A percentile compares a stretch with the other conserved stretches of the same genome.
Conservation (phyloP, 768 basidiomycete genomes). For the Pleurotus giganteus region DNA sequence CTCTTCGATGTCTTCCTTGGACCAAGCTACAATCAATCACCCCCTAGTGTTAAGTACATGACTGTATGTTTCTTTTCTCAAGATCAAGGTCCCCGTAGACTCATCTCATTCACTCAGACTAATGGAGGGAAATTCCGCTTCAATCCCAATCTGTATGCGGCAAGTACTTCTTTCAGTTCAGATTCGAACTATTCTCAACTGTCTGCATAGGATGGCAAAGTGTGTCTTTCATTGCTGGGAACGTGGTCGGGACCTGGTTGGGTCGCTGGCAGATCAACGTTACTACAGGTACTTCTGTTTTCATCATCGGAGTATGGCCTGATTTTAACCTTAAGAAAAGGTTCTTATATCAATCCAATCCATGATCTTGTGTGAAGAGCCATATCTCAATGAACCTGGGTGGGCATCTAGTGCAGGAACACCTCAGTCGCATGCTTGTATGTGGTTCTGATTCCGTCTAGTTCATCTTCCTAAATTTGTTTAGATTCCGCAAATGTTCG, state of each 20-base stretch:
- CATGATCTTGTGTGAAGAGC: constrained; percentile 94
- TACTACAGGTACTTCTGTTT: constrained; percentile 65
- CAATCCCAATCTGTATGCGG: constrained; percentile 94
- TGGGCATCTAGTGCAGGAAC: constrained; percentile 76
- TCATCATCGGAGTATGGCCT: not conserved
- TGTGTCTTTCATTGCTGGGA: constrained; percentile 86
- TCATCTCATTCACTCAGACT: constrained; percentile 45
- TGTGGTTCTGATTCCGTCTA: constrained; percentile 20
- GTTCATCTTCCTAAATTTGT: constrained; percentile 9
- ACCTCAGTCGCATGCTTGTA: constrained; percentile 75
- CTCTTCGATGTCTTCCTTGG: constrained; percentile 94
- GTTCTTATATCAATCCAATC: constrained; percentile 95
- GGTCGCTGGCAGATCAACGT: constrained; percentile 85
- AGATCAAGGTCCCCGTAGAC: not conserved
- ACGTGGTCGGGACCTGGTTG: constrained; percentile 95
- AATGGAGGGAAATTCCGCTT: constrained; percentile 87
- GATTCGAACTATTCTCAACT: constrained; percentile 1
- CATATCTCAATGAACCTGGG: constrained; percentile 91
- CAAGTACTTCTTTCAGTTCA: constrained; percentile 29
- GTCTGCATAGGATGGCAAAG: constrained; percentile 76
- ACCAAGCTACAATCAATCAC: constrained; percentile 83
- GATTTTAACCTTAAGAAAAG: constrained; percentile 53
- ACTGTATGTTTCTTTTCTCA: constrained; percentile 39
- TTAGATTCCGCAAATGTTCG: constrained; percentile 90
- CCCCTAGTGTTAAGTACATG: constrained; percentile 67